Evolutionary conservation across 108 stramenopile species (phyloP), one percentile per base, ranked within the genome.

Genomic region (Thalassiosira profunda): DNA sequence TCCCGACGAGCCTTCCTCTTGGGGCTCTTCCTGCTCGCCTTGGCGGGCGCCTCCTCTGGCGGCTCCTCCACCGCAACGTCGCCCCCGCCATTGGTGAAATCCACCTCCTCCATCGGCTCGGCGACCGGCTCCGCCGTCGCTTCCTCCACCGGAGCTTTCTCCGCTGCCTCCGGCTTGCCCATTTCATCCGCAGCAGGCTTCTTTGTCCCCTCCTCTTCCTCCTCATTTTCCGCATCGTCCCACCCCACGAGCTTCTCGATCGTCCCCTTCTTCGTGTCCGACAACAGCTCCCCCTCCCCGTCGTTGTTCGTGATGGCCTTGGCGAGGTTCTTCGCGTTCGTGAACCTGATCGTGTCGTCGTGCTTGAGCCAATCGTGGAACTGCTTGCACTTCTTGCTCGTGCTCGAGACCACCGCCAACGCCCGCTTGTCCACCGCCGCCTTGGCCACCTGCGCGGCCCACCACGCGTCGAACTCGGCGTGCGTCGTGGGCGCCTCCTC

Each of bases 281-380:
- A 23, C 40, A 79, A 45, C 64, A 71, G 44, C 29, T 63, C 59
- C 30, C 68, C 62, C 54, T 58, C 46, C 12, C 67, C 77, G 40
- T 51, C 36, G 36, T 75, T 76, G 2, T 34, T 31, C 10, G 79
- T 80, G 26, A 80, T 80, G 17, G 79, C 74, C 54, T 76, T 70
- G 30, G 79, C 79, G 41, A 80, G 51, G 44, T 80, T 64, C 61
- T 76, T 80, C 17, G 74, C 67, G 40, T 71, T 64, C 15, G 79
- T 80, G 33, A 48, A 76, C 29, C 74, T 37, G 11, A 74, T 68
- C 15, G 3, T 14, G 36, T 43, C 63, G 10, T 33, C 28, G 2
- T 65, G 53, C 18, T 53, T 64, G 52, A 70, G 23, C 54, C 64
- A 58, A 1, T 64, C 33, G 33, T 2, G 23, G 28, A 63, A 48